Evolutionary conservation across 1,139 yeast species (phyloP).

Genomic region (Suhomyces choctaworum): DNA sequence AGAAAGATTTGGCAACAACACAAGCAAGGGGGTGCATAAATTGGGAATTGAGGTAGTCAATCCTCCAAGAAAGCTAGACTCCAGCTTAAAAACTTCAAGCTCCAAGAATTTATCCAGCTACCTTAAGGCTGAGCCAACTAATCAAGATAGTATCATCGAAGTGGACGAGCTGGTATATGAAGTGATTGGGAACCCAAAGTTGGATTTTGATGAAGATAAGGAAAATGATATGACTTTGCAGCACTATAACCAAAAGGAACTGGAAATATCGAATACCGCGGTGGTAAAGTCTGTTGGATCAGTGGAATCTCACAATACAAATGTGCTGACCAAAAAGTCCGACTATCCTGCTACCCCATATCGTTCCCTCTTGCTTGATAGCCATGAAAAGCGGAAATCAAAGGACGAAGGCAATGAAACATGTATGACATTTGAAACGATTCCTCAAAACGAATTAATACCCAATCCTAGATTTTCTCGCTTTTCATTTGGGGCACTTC

Average conservation of each 20-base stretch:
- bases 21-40: conserved; percentile 42
- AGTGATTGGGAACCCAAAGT: conserved; percentile 4
- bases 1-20: conserved; percentile 26
- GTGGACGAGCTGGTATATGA: conserved; percentile 6
- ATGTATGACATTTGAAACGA: conserved; percentile 11
- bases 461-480: conserved; percentile 50
- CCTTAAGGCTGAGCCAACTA: conserved; percentile 15
- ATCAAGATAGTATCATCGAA: conserved; percentile 8
- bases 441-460: conserved; percentile 25
- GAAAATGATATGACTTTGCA: conserved; percentile 21
- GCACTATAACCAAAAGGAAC: conserved; percentile 19
- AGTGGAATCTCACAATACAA: neutral
- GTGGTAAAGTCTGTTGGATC: conserved; percentile 2
- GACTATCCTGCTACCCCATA: conserved; percentile 9
- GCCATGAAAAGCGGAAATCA: conserved; percentile 1
- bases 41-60: conserved; percentile 43
- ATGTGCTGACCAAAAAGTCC: neutral
- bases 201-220: conserved; percentile 19
- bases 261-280: conserved; percentile 3
- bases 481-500: conserved; percentile 44
- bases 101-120: conserved; percentile 44
- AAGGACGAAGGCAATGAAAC: conserved; percentile 7
- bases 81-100: conserved; percentile 44
- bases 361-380: conserved; percentile 10
- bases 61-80: conserved; percentile 25